Base-by-base conservation (phyloP, 2,329 filamentous ascomycete species). In the Trematosphaeria pertusa region DNA sequence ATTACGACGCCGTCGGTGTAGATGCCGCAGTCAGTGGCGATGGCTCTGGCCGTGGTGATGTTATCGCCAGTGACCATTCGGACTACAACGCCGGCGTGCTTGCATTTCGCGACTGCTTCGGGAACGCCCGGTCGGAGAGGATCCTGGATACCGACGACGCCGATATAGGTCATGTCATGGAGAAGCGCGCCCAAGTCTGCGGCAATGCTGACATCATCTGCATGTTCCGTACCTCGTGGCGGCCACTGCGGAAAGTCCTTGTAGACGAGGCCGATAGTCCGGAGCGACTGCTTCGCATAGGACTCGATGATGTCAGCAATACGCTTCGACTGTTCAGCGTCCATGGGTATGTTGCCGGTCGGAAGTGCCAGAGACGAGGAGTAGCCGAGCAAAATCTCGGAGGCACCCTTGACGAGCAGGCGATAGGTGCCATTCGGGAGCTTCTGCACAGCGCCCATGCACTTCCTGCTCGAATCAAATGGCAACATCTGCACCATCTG, bases 21-120 rank as follows among this genome's bases (percentile, higher is more conserved):
- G 46, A 91, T 91, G 21, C 87, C 87, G 65, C 87, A 90, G 59
- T 91, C 87, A 48, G 78, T 80, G 12, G 88, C 88, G 59, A 91
- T 91, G 14, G 88, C 86, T 65, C 86, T 81, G 1, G 87, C 88
- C 2, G 88, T 91, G 44, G 87, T 75, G 59, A 86, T 82, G 73
- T 91, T 91, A 73, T 91, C 88, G 46, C 88, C 88, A 7, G 88
- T 91, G 3, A 91, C 88, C 88, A 91, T 91, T 59, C 87, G 86
- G 14, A 91, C 87, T 46, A 86, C 79, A 6, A 91, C 87, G 42
- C 88, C 88, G 3, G 88, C 88, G 43, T 81, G 79, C 64, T 90
- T 85, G 65, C 87, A 91, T 45, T 83, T 78, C 37, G 73, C 75
- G 12, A 91, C 87, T 9, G 88, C 87, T 33, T 89, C 82, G 1